Base-by-base conservation (phyloP, 768 basidiomycete species). In the Lactifluus volemus region DNA sequence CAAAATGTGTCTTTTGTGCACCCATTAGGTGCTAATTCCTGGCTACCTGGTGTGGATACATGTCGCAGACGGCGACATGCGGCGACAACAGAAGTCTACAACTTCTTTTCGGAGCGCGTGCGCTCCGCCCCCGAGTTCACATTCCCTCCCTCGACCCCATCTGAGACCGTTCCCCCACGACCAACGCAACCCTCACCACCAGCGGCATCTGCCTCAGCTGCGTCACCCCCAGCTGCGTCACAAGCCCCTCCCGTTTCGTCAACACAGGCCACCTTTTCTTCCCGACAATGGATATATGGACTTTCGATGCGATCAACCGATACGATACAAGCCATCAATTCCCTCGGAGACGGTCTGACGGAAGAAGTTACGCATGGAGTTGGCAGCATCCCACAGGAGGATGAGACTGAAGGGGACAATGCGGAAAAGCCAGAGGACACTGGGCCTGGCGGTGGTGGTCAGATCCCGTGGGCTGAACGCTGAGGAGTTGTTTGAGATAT, bases 11-110 rank as follows among this genome's bases (percentile, higher is more conserved):
- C 61, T 32, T 58, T 67, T 5, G 30, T 51, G 17, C 67, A 65
- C 45, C 71, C 68, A 10, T 68, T 60, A 14, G 70, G 71, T 5
- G 69, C 69, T 32, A 53, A 57, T n/a, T 73, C 72, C 45, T 73
- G 71, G 69, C 56, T 69, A 19, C 60, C 65, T 11, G 38, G 49
- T 5, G 36, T 59, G n/a, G 63, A 55, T 21, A 51, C 54, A 14
- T 56, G 38, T 42, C 68, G 12, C 53, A 44, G 52, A 53, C 61
- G 52, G 21, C 44, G 47, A 29, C 38, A 42, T 34, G 14, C 52
- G 17, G 12, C 17, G 4, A 44, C 51, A 47, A n/a, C 38, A 30
- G 56, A 63, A 39, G 49, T 63, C 11, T 63, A 53, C 15, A 53
- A 63, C 41, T 63, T 63, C 47, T 63, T 63, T 58, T 58, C 61